Conservation (phyloP, 108 stramenopile species). For the Mayamaea pseudoterrestris region DNA sequence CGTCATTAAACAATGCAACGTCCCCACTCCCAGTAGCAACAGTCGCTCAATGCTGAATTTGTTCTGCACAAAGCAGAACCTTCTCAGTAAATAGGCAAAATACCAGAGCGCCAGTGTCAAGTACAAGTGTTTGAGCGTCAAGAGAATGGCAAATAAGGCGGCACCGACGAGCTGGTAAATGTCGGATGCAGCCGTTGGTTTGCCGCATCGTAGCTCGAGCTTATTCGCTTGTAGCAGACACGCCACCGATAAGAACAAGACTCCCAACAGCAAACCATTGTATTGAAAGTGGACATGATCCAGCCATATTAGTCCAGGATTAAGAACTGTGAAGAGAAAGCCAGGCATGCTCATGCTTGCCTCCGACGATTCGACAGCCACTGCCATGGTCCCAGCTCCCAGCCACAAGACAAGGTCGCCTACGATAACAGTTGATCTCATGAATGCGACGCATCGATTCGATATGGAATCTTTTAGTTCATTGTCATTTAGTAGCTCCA, state of each 20-base stretch:
- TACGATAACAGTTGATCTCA: slow-evolving; percentile 70
- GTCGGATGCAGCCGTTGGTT: slow-evolving; percentile 6
- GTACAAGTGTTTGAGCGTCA: slow-evolving; percentile 91
- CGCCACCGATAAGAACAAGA: slow-evolving; percentile 66
- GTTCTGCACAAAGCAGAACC: slow-evolving; percentile 49
- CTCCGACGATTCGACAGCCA: slow-evolving; percentile 7
- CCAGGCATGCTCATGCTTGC: slow-evolving; percentile 9
- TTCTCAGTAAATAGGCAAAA: slow-evolving; percentile 62
- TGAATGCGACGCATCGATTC: slow-evolving; percentile 47
- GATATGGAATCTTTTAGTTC: slow-evolving; percentile 24
- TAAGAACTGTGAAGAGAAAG: slow-evolving; percentile 46
- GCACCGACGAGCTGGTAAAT: slow-evolving; percentile 31
- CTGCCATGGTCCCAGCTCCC: slow-evolving; percentile 33
- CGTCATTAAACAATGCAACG: slow-evolving; percentile 35
- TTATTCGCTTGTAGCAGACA: slow-evolving; percentile 35
- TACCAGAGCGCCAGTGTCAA: slow-evolving; percentile 79
- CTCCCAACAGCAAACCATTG: slow-evolving; percentile 87
- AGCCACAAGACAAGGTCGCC: slow-evolving; percentile 55
- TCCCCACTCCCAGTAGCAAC: slow-evolving; percentile 36
- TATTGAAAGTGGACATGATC: slow-evolving; percentile 96
- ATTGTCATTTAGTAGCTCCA: slow-evolving; percentile 38
- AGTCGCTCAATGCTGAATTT: no score
- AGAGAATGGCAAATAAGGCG: slow-evolving; percentile 62
- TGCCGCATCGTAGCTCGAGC: background rate
- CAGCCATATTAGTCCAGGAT: slow-evolving; percentile 80